Conservation (phyloP, 1,284 basidiomycete genomes). For the Schizophyllum commune region DNA sequence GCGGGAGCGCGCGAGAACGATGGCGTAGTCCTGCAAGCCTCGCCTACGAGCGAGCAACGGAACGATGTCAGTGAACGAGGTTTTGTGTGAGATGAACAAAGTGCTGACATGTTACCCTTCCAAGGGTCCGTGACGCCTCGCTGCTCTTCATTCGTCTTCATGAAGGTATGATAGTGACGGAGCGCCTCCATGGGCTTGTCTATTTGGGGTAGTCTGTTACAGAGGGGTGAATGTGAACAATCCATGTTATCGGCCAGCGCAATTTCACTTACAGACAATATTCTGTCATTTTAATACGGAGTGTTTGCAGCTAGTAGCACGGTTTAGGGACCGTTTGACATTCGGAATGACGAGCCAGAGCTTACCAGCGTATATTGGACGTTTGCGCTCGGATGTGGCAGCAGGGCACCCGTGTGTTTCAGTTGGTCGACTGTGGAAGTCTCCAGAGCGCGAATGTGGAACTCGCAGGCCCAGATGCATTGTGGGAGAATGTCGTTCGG, state of each 20-base stretch:
- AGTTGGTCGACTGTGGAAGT: neutral
- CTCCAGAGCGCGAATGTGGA: conserved; percentile 6
- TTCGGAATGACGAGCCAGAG: neutral
- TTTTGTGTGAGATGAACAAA: neutral
- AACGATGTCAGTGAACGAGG: neutral
- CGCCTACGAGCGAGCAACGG: neutral
- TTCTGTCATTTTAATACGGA: neutral
- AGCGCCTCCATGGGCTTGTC: neutral
- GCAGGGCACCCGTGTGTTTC: neutral
- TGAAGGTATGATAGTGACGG: neutral
- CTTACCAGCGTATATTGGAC: neutral
- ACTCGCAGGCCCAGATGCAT: conserved; percentile 8
- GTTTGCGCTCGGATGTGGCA: neutral
- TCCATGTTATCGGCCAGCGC: too few species aligned
- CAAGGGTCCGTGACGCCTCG: neutral
- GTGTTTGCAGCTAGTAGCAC: neutral
- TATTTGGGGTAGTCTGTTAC: neutral
- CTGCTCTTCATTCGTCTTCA: neutral
- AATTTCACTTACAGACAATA: neutral
- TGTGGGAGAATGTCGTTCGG: conserved; percentile 6
- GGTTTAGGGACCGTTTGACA: neutral
- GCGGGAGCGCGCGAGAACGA: conserved; percentile 4
- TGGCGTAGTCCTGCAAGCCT: conserved; percentile 5
- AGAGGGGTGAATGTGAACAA: neutral
- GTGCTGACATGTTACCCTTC: neutral